Base-by-base conservation (phyloP, 2,329 filamentous ascomycete genomes). In the Xylaria sp. region DNA sequence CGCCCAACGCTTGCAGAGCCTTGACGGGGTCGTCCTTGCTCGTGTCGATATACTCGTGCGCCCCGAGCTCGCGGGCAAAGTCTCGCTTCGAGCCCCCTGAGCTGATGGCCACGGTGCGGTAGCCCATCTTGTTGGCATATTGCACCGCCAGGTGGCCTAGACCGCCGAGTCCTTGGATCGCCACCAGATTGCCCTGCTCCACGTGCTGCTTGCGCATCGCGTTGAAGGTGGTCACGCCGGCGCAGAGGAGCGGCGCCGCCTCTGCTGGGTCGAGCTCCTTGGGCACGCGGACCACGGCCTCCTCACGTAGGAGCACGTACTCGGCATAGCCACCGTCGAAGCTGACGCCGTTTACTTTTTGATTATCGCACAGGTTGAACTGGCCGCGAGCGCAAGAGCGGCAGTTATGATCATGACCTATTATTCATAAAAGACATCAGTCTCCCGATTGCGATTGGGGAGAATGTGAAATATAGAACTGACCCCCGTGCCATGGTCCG, bases 111-210 rank as follows among this genome's bases (percentile, higher is more conserved):
- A 88, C 88, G 5, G 92, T 88, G 66, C 87, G 85, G 79, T 91
- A 94, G 4, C 92, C 92, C 91, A 94, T 93, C 79, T 89, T 89
- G 58, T 83, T 83, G 4, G 91, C 91, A 76, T 90, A 94, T 77
- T 94, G 91, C 34, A 94, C 89, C 0, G 91, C 92, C 34, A 95
- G 78, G 78, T 95, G 92, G 2, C 92, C 92, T 0, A 94, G 84
- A 1, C 92, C 93, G 59, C 93, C 89, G 3, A 95, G 83, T 15
- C 91, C 93, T 69, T 94, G 89, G 25, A 89, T 76, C 25, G 86
- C 87, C 0, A 89, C 84, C 0, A 84, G 69, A n/a, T 79, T 81
- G 10, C 87, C 87, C 64, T 85, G 83, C 72, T 83, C 81, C 52
- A 89, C 79, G 28, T 81, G 76, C 70, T 86, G 81, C 77, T 87